Base-by-base conservation (phyloP, 2,329 filamentous ascomycete species). In the Fusarium nurragi region DNA sequence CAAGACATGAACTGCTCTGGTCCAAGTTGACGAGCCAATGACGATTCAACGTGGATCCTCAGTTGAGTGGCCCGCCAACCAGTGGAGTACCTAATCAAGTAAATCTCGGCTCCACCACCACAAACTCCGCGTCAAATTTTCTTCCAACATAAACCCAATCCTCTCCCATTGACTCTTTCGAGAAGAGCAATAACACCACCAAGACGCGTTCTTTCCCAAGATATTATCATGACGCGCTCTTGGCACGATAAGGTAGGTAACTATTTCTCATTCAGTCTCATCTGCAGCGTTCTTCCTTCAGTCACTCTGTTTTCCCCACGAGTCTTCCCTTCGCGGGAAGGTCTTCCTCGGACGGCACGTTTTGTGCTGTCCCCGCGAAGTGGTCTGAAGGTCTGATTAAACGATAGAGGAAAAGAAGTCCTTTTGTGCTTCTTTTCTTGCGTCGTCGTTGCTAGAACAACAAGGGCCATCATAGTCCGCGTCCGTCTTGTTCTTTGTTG, bases 401-500 rank as follows among this genome's bases (percentile, higher is more conserved):
- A 54, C 49, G 30, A 48, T 52, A 37, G 28, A 43, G 18, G 12
- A 14, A 28, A 10, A 14, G 56, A 30, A 53, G 43, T 61, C 37
- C 28, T 59, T 47, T 43, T 38, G 60, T 41, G 21, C 18, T 46
- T 45, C 18, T 32, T 43, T 70, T 44, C 32, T 21, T 34, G n/a
- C 11, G 52, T 61, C 54, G 56, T 54, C 68, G 75, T 75, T 83
- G 81, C 81, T 69, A 83, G 77, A 83, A 70, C 50, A 67, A 74
- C 70, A 75, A 73, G 81, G 81, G 77, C 81, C 81, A 81, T 84
- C 81, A 84, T 84, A 84, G 81, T 84, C 81, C 81, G 72, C 75
- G 81, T 75, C 80, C 75, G 78, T 79, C 50, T 62, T 37, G 34
- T 62, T 34, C 75, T 76, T 54, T 58, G 53, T 36, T 60, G 25